Evolutionary conservation across 2,329 filamentous ascomycete genomes (phyloP).

Genomic region (Sarocladiaceae sp.): DNA sequence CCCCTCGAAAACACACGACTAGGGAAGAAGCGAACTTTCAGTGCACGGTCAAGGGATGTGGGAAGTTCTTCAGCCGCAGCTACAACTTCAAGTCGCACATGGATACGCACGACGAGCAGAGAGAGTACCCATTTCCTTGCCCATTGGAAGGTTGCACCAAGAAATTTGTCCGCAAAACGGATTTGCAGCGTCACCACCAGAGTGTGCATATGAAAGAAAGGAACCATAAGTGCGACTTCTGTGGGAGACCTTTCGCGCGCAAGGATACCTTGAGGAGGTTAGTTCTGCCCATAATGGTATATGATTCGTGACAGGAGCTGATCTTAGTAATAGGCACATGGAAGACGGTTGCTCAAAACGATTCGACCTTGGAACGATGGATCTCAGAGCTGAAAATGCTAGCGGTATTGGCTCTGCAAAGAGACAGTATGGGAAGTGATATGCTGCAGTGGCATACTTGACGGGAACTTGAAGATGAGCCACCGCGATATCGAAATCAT

Average conservation of each 20-base stretch:
- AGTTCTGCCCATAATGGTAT: too few species aligned
- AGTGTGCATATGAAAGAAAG: slow-evolving; percentile 71
- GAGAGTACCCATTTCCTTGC: slow-evolving; percentile 69
- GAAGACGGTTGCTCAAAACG: slow-evolving; percentile 72
- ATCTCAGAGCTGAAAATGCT: slow-evolving; percentile 32
- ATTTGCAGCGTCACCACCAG: slow-evolving; percentile 60
- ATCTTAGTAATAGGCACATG: slow-evolving; percentile 54
- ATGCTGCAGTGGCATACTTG: too few species aligned
- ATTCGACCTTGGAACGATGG: slow-evolving; percentile 52
- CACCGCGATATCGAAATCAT: too few species aligned
- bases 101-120: slow-evolving; percentile 74
- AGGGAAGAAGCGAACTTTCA: slow-evolving; percentile 67
- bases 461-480: too few species aligned
- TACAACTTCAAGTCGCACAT: slow-evolving; percentile 88
- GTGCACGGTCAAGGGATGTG: slow-evolving; percentile 66
- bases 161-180: slow-evolving; percentile 78
- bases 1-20: slow-evolving; percentile 51
- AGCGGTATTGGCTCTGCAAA: slow-evolving; percentile 19
- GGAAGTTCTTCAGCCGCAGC: slow-evolving; percentile 73
- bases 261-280: slow-evolving; percentile 82
- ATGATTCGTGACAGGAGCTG: background rate
- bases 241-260: slow-evolving; percentile 67
- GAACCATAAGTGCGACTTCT: slow-evolving; percentile 67
- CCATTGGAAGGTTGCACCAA: slow-evolving; percentile 61
- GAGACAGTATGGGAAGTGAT: slow-evolving; percentile 11